These are phyloP conservation scores for Wickerhamiella nectarea DNA, from an alignment of 805 yeast species.

Conservation along the genomic window DNA sequence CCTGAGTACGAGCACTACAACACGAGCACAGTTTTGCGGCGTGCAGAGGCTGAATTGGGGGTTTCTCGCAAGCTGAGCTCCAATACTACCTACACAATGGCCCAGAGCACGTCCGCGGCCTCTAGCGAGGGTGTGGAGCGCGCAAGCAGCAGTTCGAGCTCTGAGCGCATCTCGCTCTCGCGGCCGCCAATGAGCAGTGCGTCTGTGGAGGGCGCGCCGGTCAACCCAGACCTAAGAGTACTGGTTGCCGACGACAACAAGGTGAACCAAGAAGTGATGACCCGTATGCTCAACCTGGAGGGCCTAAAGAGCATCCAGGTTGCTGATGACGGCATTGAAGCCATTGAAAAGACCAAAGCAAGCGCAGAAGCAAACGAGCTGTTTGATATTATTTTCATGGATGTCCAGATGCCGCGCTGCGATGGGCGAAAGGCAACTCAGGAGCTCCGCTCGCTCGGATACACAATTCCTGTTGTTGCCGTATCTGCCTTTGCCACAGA, in stretches of 20 bases:
- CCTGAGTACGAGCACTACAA: constrained; percentile 14
- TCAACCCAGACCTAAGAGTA: constrained; percentile 29
- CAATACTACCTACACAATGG: not conserved
- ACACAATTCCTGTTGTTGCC: constrained; percentile 71
- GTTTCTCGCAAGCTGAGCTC: constrained; percentile 4
- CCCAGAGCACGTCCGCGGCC: not conserved
- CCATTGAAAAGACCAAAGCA: constrained; percentile 50
- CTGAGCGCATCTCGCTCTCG: not conserved
- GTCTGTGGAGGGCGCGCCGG: constrained; percentile 6
- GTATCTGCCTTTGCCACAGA: constrained; percentile 93
- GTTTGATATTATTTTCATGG: constrained; percentile 82
- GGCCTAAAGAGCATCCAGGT: constrained; percentile 58
- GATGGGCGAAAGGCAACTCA: constrained; percentile 82
- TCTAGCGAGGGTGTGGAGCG: not conserved
- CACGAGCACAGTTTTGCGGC: constrained; percentile 9
- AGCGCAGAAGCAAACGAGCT: constrained; percentile 23
- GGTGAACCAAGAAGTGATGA: constrained; percentile 89
- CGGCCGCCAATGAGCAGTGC: constrained; percentile 10
- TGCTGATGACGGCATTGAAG: constrained; percentile 88
- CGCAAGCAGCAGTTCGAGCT: not conserved
- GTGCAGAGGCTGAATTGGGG: constrained; percentile 11
- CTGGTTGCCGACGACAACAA: constrained; percentile 88
- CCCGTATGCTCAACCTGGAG: constrained; percentile 74
- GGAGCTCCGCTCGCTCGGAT: constrained; percentile 47
- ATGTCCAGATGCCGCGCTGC: constrained; percentile 90